Evolutionary conservation across 805 yeast species (phyloP).

Genomic region (Candida vartiovaarae): DNA sequence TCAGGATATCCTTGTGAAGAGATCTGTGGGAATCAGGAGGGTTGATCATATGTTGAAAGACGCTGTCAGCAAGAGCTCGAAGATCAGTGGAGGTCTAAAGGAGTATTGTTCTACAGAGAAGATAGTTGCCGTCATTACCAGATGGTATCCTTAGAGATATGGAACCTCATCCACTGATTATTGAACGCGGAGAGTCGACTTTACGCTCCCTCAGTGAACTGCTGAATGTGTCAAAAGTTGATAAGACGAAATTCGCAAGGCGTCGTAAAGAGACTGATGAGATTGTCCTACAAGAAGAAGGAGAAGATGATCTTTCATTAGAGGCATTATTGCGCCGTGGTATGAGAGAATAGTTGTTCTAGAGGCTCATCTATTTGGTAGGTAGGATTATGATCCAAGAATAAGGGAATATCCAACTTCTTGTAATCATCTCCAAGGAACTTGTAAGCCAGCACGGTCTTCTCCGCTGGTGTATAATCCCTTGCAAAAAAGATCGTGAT

Average conservation of each 20-base stretch:
- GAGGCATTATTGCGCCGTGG: conserved; percentile 7
- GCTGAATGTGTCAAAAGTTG: conserved; percentile 19
- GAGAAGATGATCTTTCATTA: conserved; percentile 6
- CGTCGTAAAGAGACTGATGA: conserved; percentile 2
- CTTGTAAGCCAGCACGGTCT: conserved; percentile 3
- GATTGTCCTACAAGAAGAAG: neutral
- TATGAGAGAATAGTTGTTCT: neutral
- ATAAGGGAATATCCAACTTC: neutral
- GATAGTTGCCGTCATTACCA: conserved; percentile 25
- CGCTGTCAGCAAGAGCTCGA: conserved; percentile 8
- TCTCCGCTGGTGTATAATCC: conserved; percentile 2
- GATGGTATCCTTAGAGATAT: conserved; percentile 15
- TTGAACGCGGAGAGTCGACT: conserved; percentile 7
- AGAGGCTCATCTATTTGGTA: neutral
- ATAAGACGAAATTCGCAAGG: conserved; percentile 5
- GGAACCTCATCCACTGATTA: conserved; percentile 10
- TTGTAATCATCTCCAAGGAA: conserved; percentile 8
- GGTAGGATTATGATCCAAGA: neutral
- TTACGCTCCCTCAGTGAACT: conserved; percentile 8
- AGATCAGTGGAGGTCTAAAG: conserved; percentile 3
- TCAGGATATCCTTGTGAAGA: conserved; percentile 21
- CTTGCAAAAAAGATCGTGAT: conserved; percentile 20
- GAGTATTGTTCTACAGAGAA: conserved; percentile 12
- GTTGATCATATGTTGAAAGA: conserved; percentile 11
- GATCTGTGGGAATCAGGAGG: conserved; percentile 21